These are phyloP conservation scores for Podila minutissima DNA, from an alignment of 192 early-diverging fungal species.

Conservation along the genomic window DNA sequence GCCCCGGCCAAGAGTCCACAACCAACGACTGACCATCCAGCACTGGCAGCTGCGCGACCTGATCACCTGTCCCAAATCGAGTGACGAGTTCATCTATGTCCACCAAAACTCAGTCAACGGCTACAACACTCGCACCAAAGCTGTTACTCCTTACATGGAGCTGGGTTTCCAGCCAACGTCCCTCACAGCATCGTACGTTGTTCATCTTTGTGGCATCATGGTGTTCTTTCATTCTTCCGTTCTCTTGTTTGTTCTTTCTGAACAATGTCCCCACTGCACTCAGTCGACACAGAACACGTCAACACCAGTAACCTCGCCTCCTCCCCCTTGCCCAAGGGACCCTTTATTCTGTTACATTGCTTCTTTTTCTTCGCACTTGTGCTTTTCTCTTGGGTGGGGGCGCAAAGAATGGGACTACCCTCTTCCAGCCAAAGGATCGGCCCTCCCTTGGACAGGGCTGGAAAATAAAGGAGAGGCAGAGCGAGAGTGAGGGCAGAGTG, in stretches of 20 bases:
- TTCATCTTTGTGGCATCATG: not conserved
- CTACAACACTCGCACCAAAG: slow-evolving; percentile 68
- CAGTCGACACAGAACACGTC: not conserved
- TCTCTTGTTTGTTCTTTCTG: not conserved
- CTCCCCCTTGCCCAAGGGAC: too few species aligned
- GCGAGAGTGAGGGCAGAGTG: too few species aligned
- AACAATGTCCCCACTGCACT: not conserved
- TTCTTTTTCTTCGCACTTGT: not conserved
- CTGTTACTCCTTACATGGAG: slow-evolving; percentile 62
- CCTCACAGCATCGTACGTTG: slow-evolving; percentile 38
- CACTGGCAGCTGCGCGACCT: slow-evolving; percentile 98
- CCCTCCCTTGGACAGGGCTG: not conserved
- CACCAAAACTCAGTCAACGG: slow-evolving; percentile 72
- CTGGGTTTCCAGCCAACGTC: slow-evolving; percentile 73
- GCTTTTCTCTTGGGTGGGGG: not conserved
- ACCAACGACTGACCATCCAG: slow-evolving; percentile 87
- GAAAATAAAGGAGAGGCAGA: not conserved
- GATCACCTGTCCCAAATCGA: slow-evolving; percentile 76
- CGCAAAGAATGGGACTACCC: not conserved
- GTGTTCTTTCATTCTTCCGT: slow-evolving; percentile 54
- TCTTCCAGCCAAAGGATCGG: not conserved
- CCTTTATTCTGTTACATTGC: too few species aligned
- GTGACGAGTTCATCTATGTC: slow-evolving; percentile 84
- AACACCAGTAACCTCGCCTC: too few species aligned
- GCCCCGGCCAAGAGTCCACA: slow-evolving; percentile 72